Conservation (phyloP, 106 monocot species). For the Ottelia alismoides region DNA sequence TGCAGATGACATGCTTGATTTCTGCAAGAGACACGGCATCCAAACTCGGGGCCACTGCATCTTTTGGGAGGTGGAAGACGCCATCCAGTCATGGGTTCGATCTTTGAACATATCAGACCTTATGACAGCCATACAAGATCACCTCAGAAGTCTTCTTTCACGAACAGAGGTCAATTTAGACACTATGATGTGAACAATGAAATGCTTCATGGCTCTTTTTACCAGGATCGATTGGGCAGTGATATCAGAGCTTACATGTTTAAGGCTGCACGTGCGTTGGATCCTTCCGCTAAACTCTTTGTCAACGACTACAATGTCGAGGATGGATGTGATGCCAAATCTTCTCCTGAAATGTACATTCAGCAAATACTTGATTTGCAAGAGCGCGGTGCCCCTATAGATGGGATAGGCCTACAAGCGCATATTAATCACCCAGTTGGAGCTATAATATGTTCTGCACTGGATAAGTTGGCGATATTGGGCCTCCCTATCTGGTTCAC, state of each 20-base stretch:
- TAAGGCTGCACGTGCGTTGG: conserved; percentile 45
- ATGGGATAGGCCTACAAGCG: conserved; percentile 78
- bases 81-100: conserved; percentile 71
- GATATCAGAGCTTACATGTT: conserved; percentile 60
- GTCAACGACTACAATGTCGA: conserved; percentile 89
- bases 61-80: conserved; percentile 93
- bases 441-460: conserved; percentile 49
- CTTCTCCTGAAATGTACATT: conserved; percentile 69
- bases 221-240: conserved; percentile 56
- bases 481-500: conserved; percentile 91
- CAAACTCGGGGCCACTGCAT: conserved; percentile 72
- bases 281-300: conserved; percentile 60
- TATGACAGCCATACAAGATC: conserved; percentile 47
- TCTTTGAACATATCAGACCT: conserved; percentile 42
- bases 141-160: conserved; percentile 44
- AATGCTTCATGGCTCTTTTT: conserved; percentile 92
- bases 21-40: conserved; percentile 52
- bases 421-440: conserved; percentile 75
- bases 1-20: conserved; percentile 75
- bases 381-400: conserved; percentile 56
- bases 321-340: conserved; percentile 52
- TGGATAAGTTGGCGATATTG: conserved; percentile 69
- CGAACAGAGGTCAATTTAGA: conserved; percentile 53
- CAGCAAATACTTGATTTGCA: conserved; percentile 76
- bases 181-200: conserved; percentile 91